A percentile compares a stretch with the other conserved stretches of the same genome.
phyloP scores from a whole-genome alignment of 2,329 filamentous ascomycete genomes.

The Albifimbria verrucaria region DNA sequence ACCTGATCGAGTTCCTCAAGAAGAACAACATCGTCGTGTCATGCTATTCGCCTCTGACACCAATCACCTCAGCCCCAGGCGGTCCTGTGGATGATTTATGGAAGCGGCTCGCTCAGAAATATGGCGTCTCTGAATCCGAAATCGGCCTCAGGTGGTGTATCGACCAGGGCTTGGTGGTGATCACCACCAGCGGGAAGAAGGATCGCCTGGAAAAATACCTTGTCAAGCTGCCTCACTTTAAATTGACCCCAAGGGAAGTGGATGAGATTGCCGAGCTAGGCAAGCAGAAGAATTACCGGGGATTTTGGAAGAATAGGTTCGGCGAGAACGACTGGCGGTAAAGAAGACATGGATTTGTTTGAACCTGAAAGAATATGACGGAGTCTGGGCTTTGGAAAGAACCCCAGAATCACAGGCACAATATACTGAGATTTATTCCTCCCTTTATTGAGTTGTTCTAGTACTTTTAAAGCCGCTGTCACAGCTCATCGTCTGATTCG shows the following conservation, averaged over 20 bases:
- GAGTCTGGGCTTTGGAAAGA: too few species aligned
- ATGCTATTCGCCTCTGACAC: slow-evolving; percentile 55
- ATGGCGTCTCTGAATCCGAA: slow-evolving; percentile 53
- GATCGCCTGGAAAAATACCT: slow-evolving; percentile 56
- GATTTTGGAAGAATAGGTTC: slow-evolving; percentile 55
- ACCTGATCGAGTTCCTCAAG: slow-evolving; percentile 55
- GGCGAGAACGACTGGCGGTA: slow-evolving; percentile 43
- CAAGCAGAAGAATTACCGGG: slow-evolving; percentile 57
- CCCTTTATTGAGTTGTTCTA: too few species aligned
- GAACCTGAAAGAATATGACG: too few species aligned
- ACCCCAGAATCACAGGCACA: too few species aligned
- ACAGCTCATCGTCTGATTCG: slow-evolving; percentile 56
- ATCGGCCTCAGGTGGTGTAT: slow-evolving; percentile 58
- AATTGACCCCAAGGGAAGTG: slow-evolving; percentile 58
- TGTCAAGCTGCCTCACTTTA: slow-evolving; percentile 48
- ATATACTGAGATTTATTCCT: too few species aligned
- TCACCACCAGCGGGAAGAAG: slow-evolving; percentile 59
- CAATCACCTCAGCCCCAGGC: slow-evolving; percentile 41
- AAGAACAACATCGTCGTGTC: slow-evolving; percentile 54
- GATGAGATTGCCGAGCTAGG: slow-evolving; percentile 53
- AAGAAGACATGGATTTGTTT: neutral
- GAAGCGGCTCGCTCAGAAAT: slow-evolving; percentile 51
- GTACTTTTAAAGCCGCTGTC: too few species aligned
- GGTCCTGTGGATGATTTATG: slow-evolving; percentile 54
- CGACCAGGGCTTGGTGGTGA: slow-evolving; percentile 54